phyloP scores from a whole-genome alignment of 2,329 filamentous ascomycete genomes.

The Magnaporthales sp. region DNA sequence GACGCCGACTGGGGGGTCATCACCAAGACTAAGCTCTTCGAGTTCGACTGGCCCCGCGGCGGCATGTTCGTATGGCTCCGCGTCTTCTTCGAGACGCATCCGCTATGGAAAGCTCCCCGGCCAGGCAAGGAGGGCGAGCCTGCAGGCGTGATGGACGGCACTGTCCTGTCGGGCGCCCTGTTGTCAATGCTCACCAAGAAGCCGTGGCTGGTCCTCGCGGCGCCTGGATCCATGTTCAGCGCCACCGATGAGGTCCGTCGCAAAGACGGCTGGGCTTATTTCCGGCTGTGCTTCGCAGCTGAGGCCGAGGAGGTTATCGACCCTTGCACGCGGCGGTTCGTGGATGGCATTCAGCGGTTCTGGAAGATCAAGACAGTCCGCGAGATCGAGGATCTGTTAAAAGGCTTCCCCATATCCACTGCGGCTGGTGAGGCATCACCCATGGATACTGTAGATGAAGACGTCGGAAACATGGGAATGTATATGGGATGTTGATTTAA shows the following conservation, averaged over 20 bases:
- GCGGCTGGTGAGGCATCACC: conserved; percentile 4
- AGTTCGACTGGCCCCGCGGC: conserved; percentile 71
- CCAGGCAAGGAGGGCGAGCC: conserved; percentile 8
- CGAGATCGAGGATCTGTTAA: conserved; percentile 56
- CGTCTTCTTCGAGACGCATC: conserved; percentile 64
- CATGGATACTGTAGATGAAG: conserved; percentile 8
- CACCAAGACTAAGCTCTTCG: conserved; percentile 63
- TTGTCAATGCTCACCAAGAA: conserved; percentile 63
- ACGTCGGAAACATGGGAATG: conserved; percentile 21
- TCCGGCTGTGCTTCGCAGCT: conserved; percentile 77
- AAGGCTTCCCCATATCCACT: conserved; percentile 18
- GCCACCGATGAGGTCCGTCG: conserved; percentile 51
- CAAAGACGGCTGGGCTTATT: conserved; percentile 59
- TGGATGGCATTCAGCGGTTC: conserved; percentile 62
- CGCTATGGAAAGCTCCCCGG: conserved; percentile 43
- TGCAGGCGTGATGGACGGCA: conserved; percentile 35
- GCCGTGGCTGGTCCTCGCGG: conserved; percentile 61
- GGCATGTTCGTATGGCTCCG: conserved; percentile 91
- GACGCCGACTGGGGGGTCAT: conserved; percentile 61
- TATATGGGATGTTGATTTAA: conserved; percentile 19
- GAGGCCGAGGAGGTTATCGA: conserved; percentile 64
- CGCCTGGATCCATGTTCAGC: conserved; percentile 67
- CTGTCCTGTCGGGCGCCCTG: conserved; percentile 53
- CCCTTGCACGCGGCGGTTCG: conserved; percentile 53
- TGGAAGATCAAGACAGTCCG: conserved; percentile 63